Base-by-base conservation (phyloP, 768 basidiomycete genomes). In the Tylopilus felleus region DNA sequence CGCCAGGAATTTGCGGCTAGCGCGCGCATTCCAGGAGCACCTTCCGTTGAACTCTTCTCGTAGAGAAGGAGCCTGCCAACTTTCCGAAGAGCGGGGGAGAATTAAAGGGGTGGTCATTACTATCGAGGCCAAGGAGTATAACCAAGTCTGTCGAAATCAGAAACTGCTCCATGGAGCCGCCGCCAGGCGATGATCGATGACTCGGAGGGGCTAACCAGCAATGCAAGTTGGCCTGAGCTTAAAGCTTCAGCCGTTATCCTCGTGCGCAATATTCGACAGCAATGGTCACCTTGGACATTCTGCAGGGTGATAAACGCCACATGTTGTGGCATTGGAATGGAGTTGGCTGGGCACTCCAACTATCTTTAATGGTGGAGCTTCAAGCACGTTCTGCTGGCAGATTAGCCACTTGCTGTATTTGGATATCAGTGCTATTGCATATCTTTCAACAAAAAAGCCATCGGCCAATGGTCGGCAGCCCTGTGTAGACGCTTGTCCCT, bases 341-440 rank as follows among this genome's bases (percentile, higher is more conserved):
- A n/a, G 16, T 6, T 35, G 54, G 49, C 44, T 51, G 40, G 29
- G 27, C n/a, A 25, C 10, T 40, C 39, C 43, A 49, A 28, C 4
- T 4, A 0, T 28, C 9, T 13, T 36, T 16, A 17, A 36, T 43
- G 41, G 14, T 1, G n/a, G 27, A 36, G 31, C 16, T 27, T 41
- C 16, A 25, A n/a, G 33, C 40, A 19, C 13, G 19, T 21, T 38
- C 8, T 17, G 41, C 6, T 31, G 23, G 47, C 8, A 23, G 8
- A 16, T 12, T 33, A 9, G 43, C 55, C 60, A 51, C 52, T 47
- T 57, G 55, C 63, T 62, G 60, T 62, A 27, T 9, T 22, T 1
- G 1, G 7, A 25, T 40, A 44, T 46, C n/a, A n/a, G n/a, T n/a
- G n/a, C n/a, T n/a, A n/a, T n/a, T n/a, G 51, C 6, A 47, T 21